Conservation (phyloP, 208 protist genomes). For the Trypanosoma vivax region DNA sequence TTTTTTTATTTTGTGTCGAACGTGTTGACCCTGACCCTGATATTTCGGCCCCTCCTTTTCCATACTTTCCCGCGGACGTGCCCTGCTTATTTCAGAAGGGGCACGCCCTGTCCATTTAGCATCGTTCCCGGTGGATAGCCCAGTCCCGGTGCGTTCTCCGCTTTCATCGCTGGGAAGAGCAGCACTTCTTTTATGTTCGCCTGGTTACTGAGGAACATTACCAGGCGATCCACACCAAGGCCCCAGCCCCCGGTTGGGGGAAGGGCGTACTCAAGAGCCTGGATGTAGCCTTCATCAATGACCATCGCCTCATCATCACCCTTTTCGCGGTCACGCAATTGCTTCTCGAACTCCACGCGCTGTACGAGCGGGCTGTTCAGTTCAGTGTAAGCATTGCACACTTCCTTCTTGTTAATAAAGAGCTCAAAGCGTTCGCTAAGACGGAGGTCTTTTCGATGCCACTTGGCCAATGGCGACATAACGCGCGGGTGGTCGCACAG, state of each 20-base stretch:
- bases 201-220: conserved; percentile 99
- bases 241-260: conserved; percentile 99
- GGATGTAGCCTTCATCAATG: conserved; percentile 97
- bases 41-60: not conserved
- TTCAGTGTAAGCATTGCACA: conserved; percentile 99
- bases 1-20: not conserved
- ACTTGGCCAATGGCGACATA: conserved; percentile 99
- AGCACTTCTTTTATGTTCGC: conserved; percentile 98
- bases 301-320: conserved; percentile 98
- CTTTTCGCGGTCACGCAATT: conserved; percentile 90
- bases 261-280: conserved; percentile 97
- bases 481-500: conserved; percentile 99
- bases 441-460: conserved; percentile 89
- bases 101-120: conserved; percentile 74
- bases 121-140: conserved; percentile 56
- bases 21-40: not conserved
- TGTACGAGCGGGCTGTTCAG: conserved; percentile 99
- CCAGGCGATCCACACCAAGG: conserved; percentile 98
- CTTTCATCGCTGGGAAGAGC: conserved; percentile 92
- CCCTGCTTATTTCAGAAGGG: conserved; percentile 32
- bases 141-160: conserved; percentile 38
- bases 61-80: too few relatives aligned
- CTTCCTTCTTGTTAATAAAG: conserved; percentile 97
- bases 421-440: conserved; percentile 99
- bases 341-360: conserved; percentile 96